Evolutionary conservation across 495 filamentous ascomycete genomes (phyloP).

Genomic region (Hypoxylon trugodes): DNA sequence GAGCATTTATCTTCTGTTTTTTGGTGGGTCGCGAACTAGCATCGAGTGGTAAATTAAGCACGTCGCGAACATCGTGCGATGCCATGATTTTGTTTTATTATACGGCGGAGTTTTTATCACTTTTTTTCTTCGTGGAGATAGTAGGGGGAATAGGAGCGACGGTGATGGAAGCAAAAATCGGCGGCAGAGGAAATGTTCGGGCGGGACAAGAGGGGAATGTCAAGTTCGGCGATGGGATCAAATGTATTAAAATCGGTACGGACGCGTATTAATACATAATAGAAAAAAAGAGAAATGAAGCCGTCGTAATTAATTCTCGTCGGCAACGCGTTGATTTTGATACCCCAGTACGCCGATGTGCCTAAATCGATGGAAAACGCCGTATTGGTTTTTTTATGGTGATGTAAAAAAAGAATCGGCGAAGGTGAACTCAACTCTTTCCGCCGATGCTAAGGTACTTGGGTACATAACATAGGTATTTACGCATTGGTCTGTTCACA

Average conservation of each 20-base stretch:
- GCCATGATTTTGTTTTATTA: slow-evolving; percentile 63
- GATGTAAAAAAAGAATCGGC: slow-evolving; percentile 18
- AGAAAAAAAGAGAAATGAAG: slow-evolving; percentile 1
- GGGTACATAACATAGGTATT: slow-evolving; percentile 8
- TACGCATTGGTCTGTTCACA: neutral
- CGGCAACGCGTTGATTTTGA: slow-evolving; percentile 2
- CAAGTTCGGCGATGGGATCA: neutral
- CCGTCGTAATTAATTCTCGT: too few relatives aligned
- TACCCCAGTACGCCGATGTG: too few relatives aligned
- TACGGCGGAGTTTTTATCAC: neutral
- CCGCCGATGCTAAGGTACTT: too few relatives aligned
- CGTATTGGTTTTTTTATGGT: slow-evolving; percentile 20
- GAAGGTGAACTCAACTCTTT: slow-evolving; percentile 11
- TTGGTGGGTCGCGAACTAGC: slow-evolving; percentile 70
- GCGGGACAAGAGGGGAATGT: neutral
- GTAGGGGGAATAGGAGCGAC: neutral
- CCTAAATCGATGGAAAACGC: slow-evolving; percentile 1
- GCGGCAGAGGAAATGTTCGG: neutral
- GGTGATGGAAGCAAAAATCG: too few relatives aligned
- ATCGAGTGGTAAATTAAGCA: slow-evolving; percentile 81
- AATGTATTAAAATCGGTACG: slow-evolving; percentile 13
- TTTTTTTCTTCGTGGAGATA: neutral
- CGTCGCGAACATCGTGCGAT: slow-evolving; percentile 86
- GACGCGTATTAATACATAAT: slow-evolving; percentile 17
- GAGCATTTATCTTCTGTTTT: slow-evolving; percentile 76